A percentile compares a stretch with the other conserved stretches of the same genome.
phyloP scores from a whole-genome alignment of 2,329 filamentous ascomycete species.

The Keithomyces neogunnii region DNA sequence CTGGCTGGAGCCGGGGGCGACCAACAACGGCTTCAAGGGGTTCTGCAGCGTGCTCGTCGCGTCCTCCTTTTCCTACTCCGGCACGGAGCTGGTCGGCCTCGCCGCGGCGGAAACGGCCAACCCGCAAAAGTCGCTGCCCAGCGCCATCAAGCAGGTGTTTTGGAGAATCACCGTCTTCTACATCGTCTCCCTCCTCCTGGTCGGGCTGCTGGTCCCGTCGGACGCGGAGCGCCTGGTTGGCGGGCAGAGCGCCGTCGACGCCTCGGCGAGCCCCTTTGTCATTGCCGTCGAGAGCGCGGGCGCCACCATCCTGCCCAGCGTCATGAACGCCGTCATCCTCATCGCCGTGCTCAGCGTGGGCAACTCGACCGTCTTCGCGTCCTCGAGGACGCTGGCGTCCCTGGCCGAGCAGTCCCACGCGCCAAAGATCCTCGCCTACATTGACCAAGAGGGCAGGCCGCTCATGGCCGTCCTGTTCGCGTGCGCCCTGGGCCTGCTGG shows the following conservation, averaged over 20 bases:
- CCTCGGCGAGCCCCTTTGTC: constrained; percentile 80
- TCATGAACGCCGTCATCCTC: constrained; percentile 95
- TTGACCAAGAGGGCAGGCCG: constrained; percentile 75
- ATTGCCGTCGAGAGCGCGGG: constrained; percentile 83
- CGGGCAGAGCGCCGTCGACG: constrained; percentile 47
- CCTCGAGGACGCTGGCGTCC: constrained; percentile 80
- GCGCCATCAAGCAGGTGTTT: constrained; percentile 87
- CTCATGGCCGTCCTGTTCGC: constrained; percentile 64
- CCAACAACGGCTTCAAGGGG: constrained; percentile 75
- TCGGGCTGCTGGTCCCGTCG: constrained; percentile 77
- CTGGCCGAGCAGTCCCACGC: constrained; percentile 83
- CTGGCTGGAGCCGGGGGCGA: constrained; percentile 73
- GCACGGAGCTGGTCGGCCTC: constrained; percentile 68
- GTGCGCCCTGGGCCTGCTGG: constrained; percentile 60
- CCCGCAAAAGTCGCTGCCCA: constrained; percentile 72
- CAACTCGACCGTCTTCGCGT: constrained; percentile 86
- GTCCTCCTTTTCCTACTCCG: constrained; percentile 67
- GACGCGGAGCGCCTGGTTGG: constrained; percentile 54
- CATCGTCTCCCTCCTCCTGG: constrained; percentile 68
- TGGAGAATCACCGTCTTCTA: constrained; percentile 93
- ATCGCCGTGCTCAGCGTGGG: constrained; percentile 85
- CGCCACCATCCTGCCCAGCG: constrained; percentile 70
- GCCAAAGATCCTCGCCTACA: constrained; percentile 67
- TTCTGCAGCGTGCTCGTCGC: constrained; percentile 70
- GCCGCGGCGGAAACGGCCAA: constrained; percentile 74